A percentile compares a stretch with the other conserved stretches of the same genome.
Evolutionary conservation across 768 basidiomycete genomes (phyloP).

Genomic region (Serendipita vermifera): DNA sequence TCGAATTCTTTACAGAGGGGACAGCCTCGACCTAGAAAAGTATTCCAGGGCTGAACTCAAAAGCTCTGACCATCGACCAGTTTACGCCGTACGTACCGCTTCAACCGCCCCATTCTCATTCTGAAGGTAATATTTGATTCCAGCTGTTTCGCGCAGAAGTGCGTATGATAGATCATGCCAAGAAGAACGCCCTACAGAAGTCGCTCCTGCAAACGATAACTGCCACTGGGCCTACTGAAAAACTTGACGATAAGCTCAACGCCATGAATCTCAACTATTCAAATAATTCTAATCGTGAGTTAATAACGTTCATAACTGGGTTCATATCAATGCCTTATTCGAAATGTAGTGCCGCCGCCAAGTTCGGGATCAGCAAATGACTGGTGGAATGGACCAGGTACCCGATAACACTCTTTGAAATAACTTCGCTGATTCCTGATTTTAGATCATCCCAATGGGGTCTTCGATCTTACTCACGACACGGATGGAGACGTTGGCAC

Average conservation of each 20-base stretch:
- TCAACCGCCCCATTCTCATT: background rate
- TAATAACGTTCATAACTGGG: slow-evolving; percentile 2
- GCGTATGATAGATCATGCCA: slow-evolving; percentile 62
- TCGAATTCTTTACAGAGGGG: slow-evolving; percentile 79
- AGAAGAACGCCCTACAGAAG: slow-evolving; percentile 55
- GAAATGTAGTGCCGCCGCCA: slow-evolving; percentile 59
- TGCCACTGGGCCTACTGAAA: slow-evolving; percentile 51
- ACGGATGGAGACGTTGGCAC: slow-evolving; percentile 21
- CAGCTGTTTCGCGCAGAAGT: slow-evolving; percentile 60
- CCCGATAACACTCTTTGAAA: slow-evolving; percentile 13
- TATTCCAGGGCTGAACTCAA: slow-evolving; percentile 78
- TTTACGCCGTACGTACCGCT: slow-evolving; percentile 27
- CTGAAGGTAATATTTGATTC: background rate
- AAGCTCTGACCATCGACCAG: slow-evolving; percentile 94
- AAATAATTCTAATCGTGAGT: background rate
- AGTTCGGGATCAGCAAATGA: slow-evolving; percentile 53
- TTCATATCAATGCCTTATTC: slow-evolving; percentile 11
- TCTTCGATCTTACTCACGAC: slow-evolving; percentile 26
- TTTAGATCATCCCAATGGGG: slow-evolving; percentile 47
- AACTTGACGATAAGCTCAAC: slow-evolving; percentile 57
- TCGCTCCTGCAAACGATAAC: slow-evolving; percentile 52
- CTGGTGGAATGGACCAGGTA: slow-evolving; percentile 74
- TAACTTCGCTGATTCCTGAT: background rate
- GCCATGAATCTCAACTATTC: slow-evolving; percentile 31
- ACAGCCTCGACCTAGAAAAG: slow-evolving; percentile 51